Evolutionary conservation across 1,284 basidiomycete species (phyloP).

Genomic region (Retiboletus fuscus): DNA sequence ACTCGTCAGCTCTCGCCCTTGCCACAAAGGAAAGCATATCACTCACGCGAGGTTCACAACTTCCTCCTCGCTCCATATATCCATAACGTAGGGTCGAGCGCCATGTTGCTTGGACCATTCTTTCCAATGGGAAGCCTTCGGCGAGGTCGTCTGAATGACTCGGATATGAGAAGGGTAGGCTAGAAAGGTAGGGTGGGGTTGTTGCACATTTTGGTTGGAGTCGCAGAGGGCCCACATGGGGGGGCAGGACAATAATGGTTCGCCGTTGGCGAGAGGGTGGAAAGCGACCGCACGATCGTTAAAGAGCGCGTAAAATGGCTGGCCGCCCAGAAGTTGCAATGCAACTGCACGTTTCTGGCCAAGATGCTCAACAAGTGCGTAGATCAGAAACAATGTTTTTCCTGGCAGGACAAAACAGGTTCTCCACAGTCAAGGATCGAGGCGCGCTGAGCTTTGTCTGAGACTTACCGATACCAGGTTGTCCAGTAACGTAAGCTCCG

Average conservation of each 20-base stretch:
- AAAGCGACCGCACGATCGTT: neutral
- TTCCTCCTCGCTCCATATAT: conserved; percentile 14
- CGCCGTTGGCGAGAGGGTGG: rapidly evolving
- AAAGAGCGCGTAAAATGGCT: neutral
- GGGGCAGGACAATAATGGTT: rapidly evolving
- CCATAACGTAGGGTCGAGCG: neutral
- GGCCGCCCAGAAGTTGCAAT: neutral
- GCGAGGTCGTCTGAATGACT: conserved; percentile 6
- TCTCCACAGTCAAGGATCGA: too few species aligned
- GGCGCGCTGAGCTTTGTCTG: too few species aligned
- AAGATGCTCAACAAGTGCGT: neutral
- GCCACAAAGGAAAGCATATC: too few species aligned
- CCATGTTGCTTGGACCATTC: conserved; percentile 2
- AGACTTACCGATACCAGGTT: conserved; percentile 17
- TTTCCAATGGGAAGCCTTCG: neutral
- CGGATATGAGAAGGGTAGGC: rapidly evolving
- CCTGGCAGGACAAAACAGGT: neutral
- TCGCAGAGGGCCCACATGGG: conserved; percentile 7
- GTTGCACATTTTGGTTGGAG: neutral
- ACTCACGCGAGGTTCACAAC: conserved; percentile 11
- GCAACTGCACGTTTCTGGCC: neutral
- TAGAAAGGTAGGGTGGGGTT: rapidly evolving
- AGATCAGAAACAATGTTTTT: conserved; percentile 11
- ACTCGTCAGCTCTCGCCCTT: too few species aligned
- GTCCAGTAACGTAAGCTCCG: conserved; percentile 4